These are phyloP conservation scores for Euphrasia confusa DNA, from an alignment of 257 asterid species.

Conservation along the genomic window DNA sequence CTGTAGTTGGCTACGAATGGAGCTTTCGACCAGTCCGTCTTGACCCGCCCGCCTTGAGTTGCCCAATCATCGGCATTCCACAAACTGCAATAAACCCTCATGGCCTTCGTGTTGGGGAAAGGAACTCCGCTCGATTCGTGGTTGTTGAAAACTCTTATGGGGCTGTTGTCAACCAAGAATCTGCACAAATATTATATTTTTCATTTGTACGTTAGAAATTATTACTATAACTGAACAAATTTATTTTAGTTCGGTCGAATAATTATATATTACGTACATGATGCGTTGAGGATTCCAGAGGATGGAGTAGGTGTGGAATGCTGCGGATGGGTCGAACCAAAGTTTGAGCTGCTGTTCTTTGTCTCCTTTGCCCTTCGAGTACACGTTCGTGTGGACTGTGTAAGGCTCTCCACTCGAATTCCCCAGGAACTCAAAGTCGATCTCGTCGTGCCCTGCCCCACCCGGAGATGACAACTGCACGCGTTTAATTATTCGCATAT, in stretches of 20 bases:
- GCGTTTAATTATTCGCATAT: too few species aligned
- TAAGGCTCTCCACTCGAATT: slow-evolving; percentile 64
- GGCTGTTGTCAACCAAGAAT: slow-evolving; percentile 46
- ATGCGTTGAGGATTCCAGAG: slow-evolving; percentile 31
- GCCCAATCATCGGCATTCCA: slow-evolving; percentile 65
- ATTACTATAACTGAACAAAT: too few species aligned
- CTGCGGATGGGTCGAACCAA: slow-evolving; percentile 60
- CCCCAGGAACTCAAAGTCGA: slow-evolving; percentile 75
- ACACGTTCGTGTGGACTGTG: slow-evolving; percentile 58
- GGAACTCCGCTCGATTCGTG: slow-evolving; percentile 33
- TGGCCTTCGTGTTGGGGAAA: slow-evolving; percentile 39
- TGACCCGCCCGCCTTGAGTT: slow-evolving; percentile 50
- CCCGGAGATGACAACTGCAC: slow-evolving; percentile 55
- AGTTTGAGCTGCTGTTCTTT: slow-evolving; percentile 64
- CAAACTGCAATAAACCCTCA: slow-evolving; percentile 48
- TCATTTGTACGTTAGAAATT: too few species aligned
- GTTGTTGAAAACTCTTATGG: slow-evolving; percentile 46
- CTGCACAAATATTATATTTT: slow-evolving; percentile 34
- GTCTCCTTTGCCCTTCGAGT: slow-evolving; percentile 49
- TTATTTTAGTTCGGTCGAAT: too few species aligned
- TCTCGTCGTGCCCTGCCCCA: slow-evolving; percentile 46
- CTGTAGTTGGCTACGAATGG: slow-evolving; percentile 47
- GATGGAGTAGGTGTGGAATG: slow-evolving; percentile 32
- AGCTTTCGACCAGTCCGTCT: slow-evolving; percentile 49
- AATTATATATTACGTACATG: slow-evolving; percentile 19